phyloP scores from a whole-genome alignment of 2,329 filamentous ascomycete genomes.

The Talaromyces sp. region DNA sequence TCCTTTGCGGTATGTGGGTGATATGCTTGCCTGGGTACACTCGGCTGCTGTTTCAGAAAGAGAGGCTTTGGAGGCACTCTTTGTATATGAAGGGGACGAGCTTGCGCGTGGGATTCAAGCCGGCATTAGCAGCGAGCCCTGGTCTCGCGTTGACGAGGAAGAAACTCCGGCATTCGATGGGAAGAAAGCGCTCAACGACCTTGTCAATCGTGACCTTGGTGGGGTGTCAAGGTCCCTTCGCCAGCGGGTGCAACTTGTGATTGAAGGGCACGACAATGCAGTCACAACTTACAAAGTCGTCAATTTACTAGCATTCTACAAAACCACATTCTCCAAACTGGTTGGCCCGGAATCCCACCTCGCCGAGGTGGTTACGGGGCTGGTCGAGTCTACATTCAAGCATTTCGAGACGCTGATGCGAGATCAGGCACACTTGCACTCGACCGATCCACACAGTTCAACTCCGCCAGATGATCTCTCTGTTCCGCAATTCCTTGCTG shows the following conservation, averaged over 20 bases:
- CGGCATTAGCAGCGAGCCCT: constrained; percentile 75
- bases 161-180: constrained; percentile 63
- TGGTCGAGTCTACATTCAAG: constrained; percentile 71
- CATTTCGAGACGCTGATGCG: constrained; percentile 78
- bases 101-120: constrained; percentile 76
- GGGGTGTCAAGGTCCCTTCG: constrained; percentile 79
- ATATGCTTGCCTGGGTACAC: constrained; percentile 97
- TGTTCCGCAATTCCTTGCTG: constrained; percentile 72
- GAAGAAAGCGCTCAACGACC: constrained; percentile 70
- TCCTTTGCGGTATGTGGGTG: constrained; percentile 81
- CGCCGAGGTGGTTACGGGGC: constrained; percentile 58
- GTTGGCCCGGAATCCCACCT: constrained; percentile 64
- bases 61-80: constrained; percentile 85
- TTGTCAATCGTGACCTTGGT: constrained; percentile 79
- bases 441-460: constrained; percentile 66
- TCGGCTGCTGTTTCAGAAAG: constrained; percentile 89
- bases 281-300: constrained; percentile 84
- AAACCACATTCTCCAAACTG: constrained; percentile 73
- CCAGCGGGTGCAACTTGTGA: constrained; percentile 83
- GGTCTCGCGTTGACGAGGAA: constrained; percentile 61
- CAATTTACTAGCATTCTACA: constrained; percentile 86
- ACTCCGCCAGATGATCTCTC: constrained; percentile 66
- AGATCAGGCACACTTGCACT: constrained; percentile 62
- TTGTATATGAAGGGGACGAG: constrained; percentile 84
- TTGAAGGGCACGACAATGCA: constrained; percentile 86